phyloP scores from a whole-genome alignment of 1,284 basidiomycete genomes.

The Puccinia horiana region DNA sequence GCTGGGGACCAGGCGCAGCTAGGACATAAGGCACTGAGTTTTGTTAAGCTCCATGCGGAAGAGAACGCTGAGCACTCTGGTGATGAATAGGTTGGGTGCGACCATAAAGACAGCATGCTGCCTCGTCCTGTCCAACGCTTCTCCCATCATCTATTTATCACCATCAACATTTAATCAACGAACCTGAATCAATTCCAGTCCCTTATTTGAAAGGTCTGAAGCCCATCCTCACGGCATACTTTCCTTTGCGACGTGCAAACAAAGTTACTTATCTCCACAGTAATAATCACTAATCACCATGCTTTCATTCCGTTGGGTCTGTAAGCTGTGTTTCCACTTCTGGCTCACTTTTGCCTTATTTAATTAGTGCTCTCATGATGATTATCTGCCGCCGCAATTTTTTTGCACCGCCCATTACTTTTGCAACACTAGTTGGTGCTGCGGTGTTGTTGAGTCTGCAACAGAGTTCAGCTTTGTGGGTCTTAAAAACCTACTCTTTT shows the following conservation, averaged over 20 bases:
- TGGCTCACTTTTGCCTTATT: not conserved
- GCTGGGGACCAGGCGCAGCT: constrained; percentile 6
- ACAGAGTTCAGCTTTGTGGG: not conserved
- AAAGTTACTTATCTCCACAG: not conserved
- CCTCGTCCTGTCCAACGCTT: too few species aligned
- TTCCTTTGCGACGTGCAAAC: not conserved
- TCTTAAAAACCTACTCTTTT: not conserved
- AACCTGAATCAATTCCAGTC: not conserved
- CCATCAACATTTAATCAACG: not conserved
- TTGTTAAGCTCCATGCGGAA: not conserved
- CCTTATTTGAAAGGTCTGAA: not conserved
- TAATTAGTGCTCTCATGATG: not conserved
- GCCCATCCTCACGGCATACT: not conserved
- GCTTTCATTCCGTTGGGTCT: not conserved
- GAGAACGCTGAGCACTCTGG: not conserved
- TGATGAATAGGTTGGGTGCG: not conserved
- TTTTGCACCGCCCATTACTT: not conserved
- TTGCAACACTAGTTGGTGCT: not conserved
- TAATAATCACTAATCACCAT: not conserved
- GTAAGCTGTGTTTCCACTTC: not conserved
- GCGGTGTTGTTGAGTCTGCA: not conserved
- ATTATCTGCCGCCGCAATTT: not conserved
- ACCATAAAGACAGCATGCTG: too few species aligned
- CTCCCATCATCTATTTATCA: too few species aligned
- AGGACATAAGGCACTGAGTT: not conserved